These are phyloP conservation scores for Microbotryum scabiosae DNA, from an alignment of 1,284 basidiomycete species.

Conservation along the genomic window DNA sequence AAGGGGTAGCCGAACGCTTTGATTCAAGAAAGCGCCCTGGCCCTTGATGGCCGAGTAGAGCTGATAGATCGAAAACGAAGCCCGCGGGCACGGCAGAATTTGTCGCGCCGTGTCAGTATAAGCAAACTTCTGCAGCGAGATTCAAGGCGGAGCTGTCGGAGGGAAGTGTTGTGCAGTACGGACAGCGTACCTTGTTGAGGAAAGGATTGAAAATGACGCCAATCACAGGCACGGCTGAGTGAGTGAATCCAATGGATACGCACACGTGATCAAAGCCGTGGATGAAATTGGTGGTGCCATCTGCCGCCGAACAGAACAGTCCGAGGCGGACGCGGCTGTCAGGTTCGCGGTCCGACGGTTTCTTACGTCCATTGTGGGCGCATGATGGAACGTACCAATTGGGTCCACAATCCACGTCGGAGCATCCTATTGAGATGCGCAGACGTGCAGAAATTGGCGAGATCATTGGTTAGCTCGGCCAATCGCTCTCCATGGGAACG, in stretches of 20 bases:
- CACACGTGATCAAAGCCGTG: conserved; percentile 67
- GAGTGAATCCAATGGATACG: conserved; percentile 84
- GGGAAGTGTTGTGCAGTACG: no score
- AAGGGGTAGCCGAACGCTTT: conserved; percentile 54
- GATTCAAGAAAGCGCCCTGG: conserved; percentile 67
- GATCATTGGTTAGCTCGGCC: neutral
- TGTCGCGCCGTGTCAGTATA: no score
- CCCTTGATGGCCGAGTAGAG: conserved; percentile 73
- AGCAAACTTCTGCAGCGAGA: neutral
- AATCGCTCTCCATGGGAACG: neutral
- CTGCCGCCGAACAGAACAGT: conserved; percentile 41
- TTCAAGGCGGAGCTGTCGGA: conserved; percentile 48
- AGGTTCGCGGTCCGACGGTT: no score
- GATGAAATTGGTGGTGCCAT: conserved; percentile 91
- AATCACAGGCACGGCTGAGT: conserved; percentile 66
- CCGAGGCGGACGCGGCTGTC: neutral
- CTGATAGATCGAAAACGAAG: neutral
- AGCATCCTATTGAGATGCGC: conserved; percentile 45
- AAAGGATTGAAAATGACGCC: conserved; percentile 89
- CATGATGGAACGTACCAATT: conserved; percentile 48
- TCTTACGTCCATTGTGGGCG: no score
- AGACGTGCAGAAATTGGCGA: no score
- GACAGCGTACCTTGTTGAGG: conserved; percentile 47
- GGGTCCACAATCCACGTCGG: conserved; percentile 91
- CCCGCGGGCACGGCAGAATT: neutral